phyloP scores from a whole-genome alignment of 345 rosid genomes.

The Rhizophora apiculata region DNA sequence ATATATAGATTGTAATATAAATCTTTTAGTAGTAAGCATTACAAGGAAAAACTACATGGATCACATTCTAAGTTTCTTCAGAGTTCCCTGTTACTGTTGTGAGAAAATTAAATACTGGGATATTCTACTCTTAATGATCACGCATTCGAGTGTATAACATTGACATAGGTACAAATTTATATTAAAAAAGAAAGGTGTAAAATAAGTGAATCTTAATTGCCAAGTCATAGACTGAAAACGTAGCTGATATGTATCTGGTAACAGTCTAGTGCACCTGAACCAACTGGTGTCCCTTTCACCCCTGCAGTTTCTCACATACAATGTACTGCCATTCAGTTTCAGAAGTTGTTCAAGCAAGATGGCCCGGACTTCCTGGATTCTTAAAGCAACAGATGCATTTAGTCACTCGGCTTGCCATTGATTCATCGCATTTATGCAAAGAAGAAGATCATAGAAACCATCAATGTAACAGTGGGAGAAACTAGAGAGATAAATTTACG shows the following conservation, averaged over 20 bases:
- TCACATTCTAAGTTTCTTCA: constrained; percentile 21
- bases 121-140: constrained; percentile 23
- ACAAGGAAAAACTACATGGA: constrained; percentile 13
- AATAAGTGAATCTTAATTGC: constrained; percentile 12
- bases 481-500: constrained; percentile 3
- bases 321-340: constrained; percentile 11
- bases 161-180: constrained; percentile 6
- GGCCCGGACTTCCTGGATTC: background rate
- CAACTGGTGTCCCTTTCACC: constrained; percentile 7
- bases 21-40: background rate
- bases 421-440: constrained; percentile 34
- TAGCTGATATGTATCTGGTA: constrained; percentile 1
- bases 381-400: constrained; percentile 13
- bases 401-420: constrained; percentile 5
- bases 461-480: constrained; percentile 10
- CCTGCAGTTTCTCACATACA: constrained; percentile 5
- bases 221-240: constrained; percentile 11
- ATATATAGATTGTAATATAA: background rate
- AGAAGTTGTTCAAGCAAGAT: constrained; percentile 6
- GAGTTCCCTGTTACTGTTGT: constrained; percentile 31
- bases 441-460: constrained; percentile 29
- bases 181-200: constrained; percentile 6
- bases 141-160: constrained; percentile 7
- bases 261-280: constrained; percentile 21
- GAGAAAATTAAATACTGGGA: constrained; percentile 11